phyloP scores from a whole-genome alignment of 495 filamentous ascomycete genomes.

The Cairneyella variabilis region DNA sequence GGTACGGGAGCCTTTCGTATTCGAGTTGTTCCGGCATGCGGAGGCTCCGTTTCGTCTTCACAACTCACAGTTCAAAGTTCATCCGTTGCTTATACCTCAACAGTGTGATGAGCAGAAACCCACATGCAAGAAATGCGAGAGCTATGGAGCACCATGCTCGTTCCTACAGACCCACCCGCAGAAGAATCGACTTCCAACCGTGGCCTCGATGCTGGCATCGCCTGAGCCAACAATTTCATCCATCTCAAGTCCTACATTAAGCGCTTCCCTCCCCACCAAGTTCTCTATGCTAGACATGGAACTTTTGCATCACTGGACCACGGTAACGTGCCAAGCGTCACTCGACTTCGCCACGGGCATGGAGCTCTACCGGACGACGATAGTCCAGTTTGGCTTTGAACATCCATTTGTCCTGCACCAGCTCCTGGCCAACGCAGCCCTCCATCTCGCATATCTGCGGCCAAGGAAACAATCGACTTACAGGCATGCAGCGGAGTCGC shows the following conservation, averaged over 20 bases:
- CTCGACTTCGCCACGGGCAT: constrained; percentile 37
- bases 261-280: constrained; percentile 23
- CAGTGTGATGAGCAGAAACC: constrained; percentile 62
- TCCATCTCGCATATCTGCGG: constrained; percentile 40
- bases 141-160: constrained; percentile 55
- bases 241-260: not conserved
- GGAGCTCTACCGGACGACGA: constrained; percentile 37
- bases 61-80: not conserved
- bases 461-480: constrained; percentile 28
- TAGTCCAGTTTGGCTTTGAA: constrained; percentile 37
- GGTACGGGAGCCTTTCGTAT: constrained; percentile 31
- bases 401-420: constrained; percentile 33
- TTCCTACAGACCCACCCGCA: constrained; percentile 43
- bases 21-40: not conserved
- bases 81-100: not conserved
- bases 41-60: not conserved
- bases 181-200: constrained; percentile 16
- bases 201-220: constrained; percentile 13
- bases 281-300: constrained; percentile 46
- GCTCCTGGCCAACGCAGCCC: constrained; percentile 48
- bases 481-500: constrained; percentile 12
- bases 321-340: constrained; percentile 36
- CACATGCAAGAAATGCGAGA: constrained; percentile 54
- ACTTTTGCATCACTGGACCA: constrained; percentile 45
- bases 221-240: constrained; percentile 4